These are phyloP conservation scores for Carex parvula DNA, from an alignment of 176 grass and related monocot genomes.

Conservation along the genomic window DNA sequence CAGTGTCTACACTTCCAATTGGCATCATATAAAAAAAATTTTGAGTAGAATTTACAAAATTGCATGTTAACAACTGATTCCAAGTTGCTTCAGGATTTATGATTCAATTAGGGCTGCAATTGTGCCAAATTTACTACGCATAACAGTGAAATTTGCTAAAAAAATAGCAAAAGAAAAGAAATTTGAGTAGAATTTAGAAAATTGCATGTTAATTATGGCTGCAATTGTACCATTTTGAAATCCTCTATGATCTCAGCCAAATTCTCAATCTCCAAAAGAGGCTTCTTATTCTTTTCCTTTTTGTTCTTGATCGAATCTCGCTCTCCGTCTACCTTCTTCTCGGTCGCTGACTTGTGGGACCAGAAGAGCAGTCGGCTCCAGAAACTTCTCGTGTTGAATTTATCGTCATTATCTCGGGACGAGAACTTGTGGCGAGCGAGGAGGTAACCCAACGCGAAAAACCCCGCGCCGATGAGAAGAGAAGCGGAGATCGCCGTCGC, in stretches of 20 bases:
- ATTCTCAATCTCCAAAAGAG: constrained; percentile 69
- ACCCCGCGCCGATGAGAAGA: constrained; percentile 61
- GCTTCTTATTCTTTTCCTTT: constrained; percentile 23
- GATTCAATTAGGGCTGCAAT: too few species aligned
- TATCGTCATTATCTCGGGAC: constrained; percentile 53
- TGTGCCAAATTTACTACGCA: too few species aligned
- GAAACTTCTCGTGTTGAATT: neutral
- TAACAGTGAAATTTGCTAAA: too few species aligned
- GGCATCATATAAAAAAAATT: neutral
- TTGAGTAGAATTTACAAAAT: too few species aligned
- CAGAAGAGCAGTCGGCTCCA: constrained; percentile 51
- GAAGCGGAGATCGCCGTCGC: constrained; percentile 29
- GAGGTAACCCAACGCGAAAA: constrained; percentile 80
- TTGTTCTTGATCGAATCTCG: neutral
- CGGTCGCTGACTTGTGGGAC: constrained; percentile 40
- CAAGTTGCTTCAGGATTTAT: too few species aligned
- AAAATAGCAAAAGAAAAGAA: too few species aligned
- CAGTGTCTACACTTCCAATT: neutral
- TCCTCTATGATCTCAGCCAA: constrained; percentile 84
- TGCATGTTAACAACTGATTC: too few species aligned
- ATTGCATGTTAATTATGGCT: too few species aligned
- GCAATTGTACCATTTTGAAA: constrained; percentile 75
- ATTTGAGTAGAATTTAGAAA: too few species aligned
- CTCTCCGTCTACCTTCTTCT: constrained; percentile 34
- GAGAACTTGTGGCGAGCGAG: constrained; percentile 42